Evolutionary conservation across 768 basidiomycete species (phyloP), one percentile per base, ranked within the genome.

Genomic region (Amanita subjunquillea): DNA sequence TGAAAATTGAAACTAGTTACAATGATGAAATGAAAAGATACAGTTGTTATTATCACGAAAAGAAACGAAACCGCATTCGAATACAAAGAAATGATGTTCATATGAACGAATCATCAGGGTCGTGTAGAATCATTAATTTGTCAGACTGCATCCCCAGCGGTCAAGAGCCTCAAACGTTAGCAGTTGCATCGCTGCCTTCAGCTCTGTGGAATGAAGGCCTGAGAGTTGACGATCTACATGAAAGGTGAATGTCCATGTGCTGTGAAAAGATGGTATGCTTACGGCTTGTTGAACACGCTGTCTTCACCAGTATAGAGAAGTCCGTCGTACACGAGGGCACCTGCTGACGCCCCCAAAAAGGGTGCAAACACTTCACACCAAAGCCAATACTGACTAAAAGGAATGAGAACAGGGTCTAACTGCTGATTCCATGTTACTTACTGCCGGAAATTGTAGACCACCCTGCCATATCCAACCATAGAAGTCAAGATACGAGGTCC

Each of bases 401-500:
- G 6, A 41, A 40, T 51, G 10, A 40, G 38, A 54, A 55, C 62
- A 30, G 46, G 17, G 22, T 44, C 43, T 36, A 15, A 41, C 5
- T 12, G 2, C n/a, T 52, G 7, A 54, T 42, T 25, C 15, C 25
- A 4, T 17, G 30, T 36, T 22, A 62, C 77, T 43, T 65, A 76
- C 69, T 66, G 63, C 55, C 69, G 60, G 55, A 64, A 69, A n/a
- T 62, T 65, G 55, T 58, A 73, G 9, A 74, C 73, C n/a, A 58
- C 57, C 30, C 52, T 65, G 20, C 82, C 83, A 55, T 84, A 87
- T 6, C 85, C 85, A 5, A 76, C 82, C 77, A 84, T 81, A 4
- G 83, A 72, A 3, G 80, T 83, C 56, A 85, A 60, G 25, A 87
- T 64, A 6, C 85, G 73, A 2, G 85, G 85, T 8, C 85, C 85